A percentile compares a stretch with the other conserved stretches of the same genome.
Evolutionary conservation across 2,329 filamentous ascomycete genomes (phyloP).

Genomic region (Diaporthe destruens): DNA sequence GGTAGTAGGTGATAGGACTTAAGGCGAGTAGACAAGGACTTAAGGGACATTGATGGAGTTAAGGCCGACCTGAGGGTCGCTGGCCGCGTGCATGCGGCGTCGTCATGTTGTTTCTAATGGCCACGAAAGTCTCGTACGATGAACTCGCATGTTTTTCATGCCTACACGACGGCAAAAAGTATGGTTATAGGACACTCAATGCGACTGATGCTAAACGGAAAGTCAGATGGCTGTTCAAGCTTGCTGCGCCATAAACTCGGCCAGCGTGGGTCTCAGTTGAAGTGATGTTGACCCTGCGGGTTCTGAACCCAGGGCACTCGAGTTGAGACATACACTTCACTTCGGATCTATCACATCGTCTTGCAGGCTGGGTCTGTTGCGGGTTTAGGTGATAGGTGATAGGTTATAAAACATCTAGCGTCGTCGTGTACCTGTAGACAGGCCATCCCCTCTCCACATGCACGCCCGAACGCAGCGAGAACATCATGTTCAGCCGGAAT

Average conservation of each 20-base stretch:
- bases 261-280: not conserved
- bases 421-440: no score
- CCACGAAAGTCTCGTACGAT: not conserved
- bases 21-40: not conserved
- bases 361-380: not conserved
- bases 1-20: not conserved
- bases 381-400: not conserved
- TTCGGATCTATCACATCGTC: not conserved
- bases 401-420: not conserved
- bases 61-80: not conserved
- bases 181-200: no score
- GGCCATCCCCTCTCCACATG: not conserved
- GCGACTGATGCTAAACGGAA: not conserved
- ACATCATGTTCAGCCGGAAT: not conserved
- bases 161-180: no score
- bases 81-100: not conserved
- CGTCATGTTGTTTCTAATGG: not conserved
- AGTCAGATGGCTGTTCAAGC: not conserved
- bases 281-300: not conserved
- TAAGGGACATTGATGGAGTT: conserved; percentile 1
- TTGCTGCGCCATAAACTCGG: not conserved
- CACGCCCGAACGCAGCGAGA: not conserved
- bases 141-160: not conserved
- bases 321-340: no score
- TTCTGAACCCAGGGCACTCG: no score